Conservation (phyloP, 2,329 filamentous ascomycete species). For the Fusarium anguioides region DNA sequence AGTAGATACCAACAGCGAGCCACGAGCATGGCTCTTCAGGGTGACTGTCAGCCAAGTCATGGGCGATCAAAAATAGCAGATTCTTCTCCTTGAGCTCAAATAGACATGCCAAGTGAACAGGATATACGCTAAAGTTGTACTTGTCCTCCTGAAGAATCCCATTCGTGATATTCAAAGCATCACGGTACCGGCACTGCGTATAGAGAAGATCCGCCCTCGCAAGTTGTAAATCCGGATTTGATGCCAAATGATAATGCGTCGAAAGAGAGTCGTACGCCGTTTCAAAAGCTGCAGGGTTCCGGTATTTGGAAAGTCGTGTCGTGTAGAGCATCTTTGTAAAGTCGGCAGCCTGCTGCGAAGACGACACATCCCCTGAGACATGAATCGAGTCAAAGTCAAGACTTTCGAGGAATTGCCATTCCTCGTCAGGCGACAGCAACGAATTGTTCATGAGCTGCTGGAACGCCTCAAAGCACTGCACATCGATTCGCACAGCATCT, state of each 20-base stretch:
- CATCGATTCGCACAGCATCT: constrained; percentile 94
- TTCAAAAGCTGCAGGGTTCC: constrained; percentile 84
- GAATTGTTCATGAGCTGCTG: constrained; percentile 98
- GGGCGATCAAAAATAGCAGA: constrained; percentile 88
- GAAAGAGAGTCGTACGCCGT: constrained; percentile 89
- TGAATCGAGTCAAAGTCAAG: constrained; percentile 89
- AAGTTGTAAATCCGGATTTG: constrained; percentile 90
- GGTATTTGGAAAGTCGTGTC: constrained; percentile 94
- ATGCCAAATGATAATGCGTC: constrained; percentile 88
- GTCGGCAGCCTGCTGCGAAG: constrained; percentile 86
- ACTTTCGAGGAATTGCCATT: constrained; percentile 88
- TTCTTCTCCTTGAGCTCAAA: constrained; percentile 90
- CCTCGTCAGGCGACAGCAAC: constrained; percentile 87
- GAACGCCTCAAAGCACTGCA: constrained; percentile 98
- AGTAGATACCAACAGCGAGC: constrained; percentile 95
- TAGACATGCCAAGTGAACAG: constrained; percentile 89
- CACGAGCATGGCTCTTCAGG: constrained; percentile 92
- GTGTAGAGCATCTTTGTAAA: constrained; percentile 98
- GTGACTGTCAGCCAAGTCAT: constrained; percentile 91
- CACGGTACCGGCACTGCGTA: constrained; percentile 92
- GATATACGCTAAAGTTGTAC: constrained; percentile 89
- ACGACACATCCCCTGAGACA: constrained; percentile 71
- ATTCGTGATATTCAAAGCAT: constrained; percentile 86
- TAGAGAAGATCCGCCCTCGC: constrained; percentile 91
- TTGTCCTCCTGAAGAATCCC: constrained; percentile 84